Evolutionary conservation across 1,284 basidiomycete genomes (phyloP), one percentile per base, ranked within the genome.

Genomic region (Veloporphyrellus conicus): DNA sequence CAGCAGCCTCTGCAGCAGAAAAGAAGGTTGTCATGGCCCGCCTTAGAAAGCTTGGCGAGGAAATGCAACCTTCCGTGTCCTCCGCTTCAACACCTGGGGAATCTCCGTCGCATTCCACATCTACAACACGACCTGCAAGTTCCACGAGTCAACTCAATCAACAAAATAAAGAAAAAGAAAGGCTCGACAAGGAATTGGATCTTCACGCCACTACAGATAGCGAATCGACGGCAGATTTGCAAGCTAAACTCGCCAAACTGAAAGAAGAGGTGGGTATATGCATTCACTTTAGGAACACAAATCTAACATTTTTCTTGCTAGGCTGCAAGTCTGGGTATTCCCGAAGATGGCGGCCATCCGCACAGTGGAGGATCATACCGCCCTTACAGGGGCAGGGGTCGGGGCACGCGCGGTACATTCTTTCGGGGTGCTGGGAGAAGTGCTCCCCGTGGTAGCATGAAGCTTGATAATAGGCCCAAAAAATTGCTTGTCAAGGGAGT

Each of bases 381-480:
- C 35, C 74, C 77, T 4, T 87, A 87, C 53, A 77, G 85, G 53
- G 83, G 83, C 14, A 79, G 90, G n/a, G 87, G 79, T 9, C 74
- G 85, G 44, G 84, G 82, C 2, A 75, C 72, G 3, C 71, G 69
- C 6, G 71, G 87, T 22, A 72, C 79, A 16, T 82, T 73, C 62
- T 78, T 72, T 59, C 78, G 82, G 35, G 84, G 84, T 45, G 76
- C 71, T 16, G 75, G 74, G 57, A 78, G 86, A 43, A 85, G 87
- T 40, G 83, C 78, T 31, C 73, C 79, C 14, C 74, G 83, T 42
- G 71, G 70, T 3, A 88, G 80, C 56, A 88, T 95, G 83, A 87
- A 87, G 56, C 79, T 97, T 20, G 93, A 97, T 68, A 93, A 95
- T 60, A 82, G 93, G 16, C 88, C 93, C 5, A 90, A 85, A 68